These are phyloP conservation scores for Tuber microsphaerosporum DNA, from an alignment of 495 filamentous ascomycete genomes.

Conservation along the genomic window DNA sequence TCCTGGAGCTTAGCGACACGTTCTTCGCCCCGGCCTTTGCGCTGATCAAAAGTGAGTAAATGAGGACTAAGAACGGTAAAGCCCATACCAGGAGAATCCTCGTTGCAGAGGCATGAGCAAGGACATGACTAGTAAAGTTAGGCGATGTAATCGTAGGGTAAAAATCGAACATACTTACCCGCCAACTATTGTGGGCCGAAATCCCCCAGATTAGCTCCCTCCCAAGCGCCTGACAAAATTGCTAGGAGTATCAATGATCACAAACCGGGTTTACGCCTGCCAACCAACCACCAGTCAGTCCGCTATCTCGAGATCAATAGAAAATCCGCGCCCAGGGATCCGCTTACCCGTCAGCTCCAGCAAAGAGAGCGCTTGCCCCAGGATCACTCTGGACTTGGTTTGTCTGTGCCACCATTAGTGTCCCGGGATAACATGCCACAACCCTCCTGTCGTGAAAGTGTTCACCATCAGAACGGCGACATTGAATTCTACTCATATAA, in stretches of 20 bases:
- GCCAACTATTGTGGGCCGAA: conserved; percentile 55
- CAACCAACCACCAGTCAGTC: neutral
- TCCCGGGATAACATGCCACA: conserved; percentile 1
- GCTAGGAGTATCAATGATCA: neutral
- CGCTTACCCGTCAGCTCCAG: conserved; percentile 59
- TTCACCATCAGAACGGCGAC: conserved; percentile 64
- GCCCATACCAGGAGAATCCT: conserved; percentile 53
- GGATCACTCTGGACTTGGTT: conserved; percentile 78
- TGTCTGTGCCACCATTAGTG: conserved; percentile 48
- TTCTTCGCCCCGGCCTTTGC: conserved; percentile 72
- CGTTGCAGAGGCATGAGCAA: conserved; percentile 71
- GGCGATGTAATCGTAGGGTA: neutral
- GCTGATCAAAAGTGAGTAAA: conserved; percentile 25
- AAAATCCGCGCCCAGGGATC: neutral
- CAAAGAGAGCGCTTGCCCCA: conserved; percentile 72
- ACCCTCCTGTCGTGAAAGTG: neutral
- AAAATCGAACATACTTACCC: conserved; percentile 43
- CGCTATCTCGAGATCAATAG: neutral
- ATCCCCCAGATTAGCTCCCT: conserved; percentile 8
- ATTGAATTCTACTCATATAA: conserved; percentile 57
- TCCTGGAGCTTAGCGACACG: conserved; percentile 74
- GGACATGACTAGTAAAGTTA: conserved; percentile 51
- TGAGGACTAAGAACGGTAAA: neutral
- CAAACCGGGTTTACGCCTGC: conserved; percentile 38
- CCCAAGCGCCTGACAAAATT: neutral